Percentiles rank a stretch among this genome's conserved stretches.
Evolutionary conservation across 2,329 filamentous ascomycete genomes (phyloP).

Genomic region (Chrysoporthe deuterocubensis): DNA sequence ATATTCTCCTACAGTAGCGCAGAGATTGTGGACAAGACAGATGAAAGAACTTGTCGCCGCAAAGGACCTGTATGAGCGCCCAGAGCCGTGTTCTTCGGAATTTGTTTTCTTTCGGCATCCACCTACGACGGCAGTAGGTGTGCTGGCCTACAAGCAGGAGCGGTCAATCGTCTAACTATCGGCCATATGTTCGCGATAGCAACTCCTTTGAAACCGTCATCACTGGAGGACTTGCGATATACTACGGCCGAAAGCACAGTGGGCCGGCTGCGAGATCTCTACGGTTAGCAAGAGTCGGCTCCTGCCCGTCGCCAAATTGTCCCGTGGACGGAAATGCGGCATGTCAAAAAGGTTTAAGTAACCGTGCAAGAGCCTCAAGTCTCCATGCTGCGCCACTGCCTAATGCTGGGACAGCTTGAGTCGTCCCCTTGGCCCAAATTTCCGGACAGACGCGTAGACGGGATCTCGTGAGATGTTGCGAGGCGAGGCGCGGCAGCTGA

Average conservation of each 20-base stretch:
- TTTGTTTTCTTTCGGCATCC: too few relatives aligned
- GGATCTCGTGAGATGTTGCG: background rate
- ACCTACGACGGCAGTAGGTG: too few relatives aligned
- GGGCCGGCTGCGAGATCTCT: background rate
- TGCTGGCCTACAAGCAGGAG: too few relatives aligned
- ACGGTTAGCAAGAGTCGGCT: background rate
- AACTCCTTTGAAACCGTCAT: too few relatives aligned
- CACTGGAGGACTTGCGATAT: too few relatives aligned
- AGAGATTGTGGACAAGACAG: background rate
- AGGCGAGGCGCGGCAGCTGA: background rate
- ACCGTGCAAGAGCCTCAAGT: background rate
- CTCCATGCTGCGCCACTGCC: background rate
- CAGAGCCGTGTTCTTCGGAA: background rate
- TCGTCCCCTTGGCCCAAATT: background rate
- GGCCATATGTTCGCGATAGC: too few relatives aligned
- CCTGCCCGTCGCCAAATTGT: too few relatives aligned
- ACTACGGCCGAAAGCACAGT: background rate
- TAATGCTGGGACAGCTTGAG: background rate
- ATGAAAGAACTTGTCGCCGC: background rate
- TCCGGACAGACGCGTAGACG: conserved; percentile 11
- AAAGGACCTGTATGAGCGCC: background rate
- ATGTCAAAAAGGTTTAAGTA: background rate
- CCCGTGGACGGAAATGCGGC: background rate
- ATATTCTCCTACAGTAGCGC: background rate
- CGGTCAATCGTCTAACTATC: too few relatives aligned